A percentile compares a stretch with the other conserved stretches of the same genome.
Evolutionary conservation across 2,329 filamentous ascomycete species (phyloP).

Genomic region (Epichloe bromicola): DNA sequence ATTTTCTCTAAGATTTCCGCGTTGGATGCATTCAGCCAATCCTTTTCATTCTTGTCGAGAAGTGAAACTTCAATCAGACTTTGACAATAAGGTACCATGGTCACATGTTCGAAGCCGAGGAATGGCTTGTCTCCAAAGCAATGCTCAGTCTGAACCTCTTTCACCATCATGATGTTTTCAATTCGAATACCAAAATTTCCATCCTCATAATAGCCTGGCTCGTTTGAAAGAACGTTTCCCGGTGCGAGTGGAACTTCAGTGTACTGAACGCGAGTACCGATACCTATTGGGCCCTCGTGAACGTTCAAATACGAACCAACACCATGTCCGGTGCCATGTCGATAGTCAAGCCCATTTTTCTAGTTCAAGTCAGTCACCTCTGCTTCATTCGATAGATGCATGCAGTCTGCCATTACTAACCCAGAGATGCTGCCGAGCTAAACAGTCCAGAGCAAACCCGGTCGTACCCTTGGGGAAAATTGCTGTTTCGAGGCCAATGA

Average conservation of each 20-base stretch:
- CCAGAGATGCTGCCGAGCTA: conserved; percentile 90
- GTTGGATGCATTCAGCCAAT: conserved; percentile 83
- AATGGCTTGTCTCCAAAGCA: conserved; percentile 90
- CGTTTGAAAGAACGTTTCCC: conserved; percentile 93
- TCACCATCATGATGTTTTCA: conserved; percentile 89
- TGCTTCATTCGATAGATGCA: background rate
- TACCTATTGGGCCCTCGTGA: conserved; percentile 92
- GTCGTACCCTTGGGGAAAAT: conserved; percentile 92
- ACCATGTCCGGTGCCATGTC: conserved; percentile 92
- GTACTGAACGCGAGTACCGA: conserved; percentile 83
- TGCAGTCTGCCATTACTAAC: conserved; percentile 28
- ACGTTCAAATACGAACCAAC: conserved; percentile 94
- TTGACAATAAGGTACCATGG: conserved; percentile 87
- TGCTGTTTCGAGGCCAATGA: conserved; percentile 75
- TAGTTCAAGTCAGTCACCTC: conserved; percentile 6
- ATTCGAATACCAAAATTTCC: conserved; percentile 90
- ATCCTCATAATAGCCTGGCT: conserved; percentile 96
- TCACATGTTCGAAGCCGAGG: conserved; percentile 91
- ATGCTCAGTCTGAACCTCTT: conserved; percentile 74
- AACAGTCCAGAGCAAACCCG: conserved; percentile 76
- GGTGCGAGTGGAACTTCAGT: conserved; percentile 77
- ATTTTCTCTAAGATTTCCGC: conserved; percentile 73
- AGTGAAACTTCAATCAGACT: conserved; percentile 69
- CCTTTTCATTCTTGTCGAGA: conserved; percentile 60
- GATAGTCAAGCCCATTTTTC: conserved; percentile 72